These are phyloP conservation scores for Pythium sukuiense DNA, from an alignment of 352 stramenopile species.

Conservation along the genomic window DNA sequence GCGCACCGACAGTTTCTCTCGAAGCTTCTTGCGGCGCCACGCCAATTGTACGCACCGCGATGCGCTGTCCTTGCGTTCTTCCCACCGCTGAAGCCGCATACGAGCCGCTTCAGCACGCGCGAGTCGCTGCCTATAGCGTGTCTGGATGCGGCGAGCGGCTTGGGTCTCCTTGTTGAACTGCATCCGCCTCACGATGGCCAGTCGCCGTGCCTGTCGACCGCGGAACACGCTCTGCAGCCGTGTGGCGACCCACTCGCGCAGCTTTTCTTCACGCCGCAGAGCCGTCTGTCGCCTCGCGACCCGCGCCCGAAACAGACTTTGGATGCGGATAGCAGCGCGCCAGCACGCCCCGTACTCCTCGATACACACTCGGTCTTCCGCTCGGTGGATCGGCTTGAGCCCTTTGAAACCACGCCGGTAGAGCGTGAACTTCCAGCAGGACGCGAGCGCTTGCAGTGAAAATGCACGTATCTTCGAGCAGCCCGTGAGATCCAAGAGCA, in stretches of 20 bases:
- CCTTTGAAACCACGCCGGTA: slow-evolving; percentile 67
- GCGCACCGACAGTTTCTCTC: slow-evolving; percentile 30
- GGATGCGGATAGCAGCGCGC: slow-evolving; percentile 61
- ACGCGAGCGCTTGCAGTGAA: slow-evolving; percentile 56
- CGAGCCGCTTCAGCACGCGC: slow-evolving; percentile 14
- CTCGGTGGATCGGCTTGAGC: slow-evolving; percentile 69
- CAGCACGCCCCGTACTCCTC: slow-evolving; percentile 84
- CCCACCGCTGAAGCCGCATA: slow-evolving; percentile 20
- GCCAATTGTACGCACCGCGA: slow-evolving; percentile 42
- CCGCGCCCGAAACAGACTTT: slow-evolving; percentile 63
- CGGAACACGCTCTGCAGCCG: slow-evolving; percentile 66
- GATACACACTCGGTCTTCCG: slow-evolving; percentile 79
- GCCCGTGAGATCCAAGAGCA: slow-evolving; percentile 65
- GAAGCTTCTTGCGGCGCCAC: slow-evolving; percentile 46
- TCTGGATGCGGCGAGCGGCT: slow-evolving; percentile 63
- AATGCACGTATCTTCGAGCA: slow-evolving; percentile 44
- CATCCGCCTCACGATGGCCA: slow-evolving; percentile 41
- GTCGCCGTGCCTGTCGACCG: slow-evolving; percentile 53
- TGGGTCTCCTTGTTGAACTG: slow-evolving; percentile 53
- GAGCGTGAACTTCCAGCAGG: slow-evolving; percentile 59
- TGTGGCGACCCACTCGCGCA: slow-evolving; percentile 54
- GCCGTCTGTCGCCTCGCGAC: slow-evolving; percentile 42
- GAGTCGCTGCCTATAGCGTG: slow-evolving; percentile 41
- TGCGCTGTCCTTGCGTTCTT: slow-evolving; percentile 28
- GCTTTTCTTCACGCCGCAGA: slow-evolving; percentile 47